Evolutionary conservation across 176 grass and related monocot genomes (phyloP).

Genomic region (Juncus effusus): DNA sequence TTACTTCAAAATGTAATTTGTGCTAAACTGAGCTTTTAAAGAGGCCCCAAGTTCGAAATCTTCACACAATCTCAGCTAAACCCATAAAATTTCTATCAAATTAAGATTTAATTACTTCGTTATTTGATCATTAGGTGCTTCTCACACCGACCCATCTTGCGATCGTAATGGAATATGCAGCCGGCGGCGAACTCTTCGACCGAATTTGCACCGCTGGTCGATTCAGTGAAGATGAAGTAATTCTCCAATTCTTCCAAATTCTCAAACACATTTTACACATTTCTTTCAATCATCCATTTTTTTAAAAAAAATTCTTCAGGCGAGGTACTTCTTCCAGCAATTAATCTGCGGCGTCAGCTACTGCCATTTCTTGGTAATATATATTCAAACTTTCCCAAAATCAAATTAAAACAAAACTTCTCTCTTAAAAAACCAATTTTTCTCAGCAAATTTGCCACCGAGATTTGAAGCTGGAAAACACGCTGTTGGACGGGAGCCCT

Average conservation of each 20-base stretch:
- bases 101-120: constrained; percentile 2
- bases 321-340: constrained; percentile 87
- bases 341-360: constrained; percentile 71
- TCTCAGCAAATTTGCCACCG: constrained; percentile 84
- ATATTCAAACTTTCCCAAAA: constrained; percentile 13
- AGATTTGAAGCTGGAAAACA: constrained; percentile 87
- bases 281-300: constrained; percentile 5
- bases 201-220: constrained; percentile 45
- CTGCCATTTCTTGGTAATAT: constrained; percentile 63
- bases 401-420: constrained; percentile 24
- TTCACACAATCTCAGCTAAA: no score
- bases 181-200: constrained; percentile 68
- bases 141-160: constrained; percentile 65
- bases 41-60: no score
- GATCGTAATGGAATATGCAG: constrained; percentile 74
- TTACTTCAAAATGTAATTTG: no score
- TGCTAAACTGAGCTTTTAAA: no score
- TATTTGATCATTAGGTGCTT: constrained; percentile 42
- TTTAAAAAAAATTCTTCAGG: constrained; percentile 31
- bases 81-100: no score
- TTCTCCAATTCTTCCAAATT: background rate
- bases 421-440: constrained; percentile 9
- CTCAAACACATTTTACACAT: background rate
- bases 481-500: constrained; percentile 51
- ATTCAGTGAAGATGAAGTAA: constrained; percentile 74